Evolutionary conservation across 495 filamentous ascomycete species (phyloP).

Genomic region (Aspergillus funiculosus): DNA sequence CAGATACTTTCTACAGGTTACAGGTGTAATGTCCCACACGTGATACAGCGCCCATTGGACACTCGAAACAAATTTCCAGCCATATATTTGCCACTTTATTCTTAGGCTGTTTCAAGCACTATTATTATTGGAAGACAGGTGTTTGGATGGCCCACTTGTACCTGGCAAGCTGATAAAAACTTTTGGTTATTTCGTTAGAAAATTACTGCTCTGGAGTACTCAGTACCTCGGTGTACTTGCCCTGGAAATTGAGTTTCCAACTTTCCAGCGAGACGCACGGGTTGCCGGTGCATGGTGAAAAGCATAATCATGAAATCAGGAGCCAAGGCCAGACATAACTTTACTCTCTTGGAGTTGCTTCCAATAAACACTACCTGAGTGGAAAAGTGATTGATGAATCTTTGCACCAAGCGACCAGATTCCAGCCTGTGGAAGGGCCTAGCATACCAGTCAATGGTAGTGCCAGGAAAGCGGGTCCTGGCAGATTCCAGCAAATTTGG

Average conservation of each 20-base stretch:
- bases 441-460: constrained; percentile 14
- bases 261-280: too few species aligned
- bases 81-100: constrained; percentile 17
- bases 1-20: not conserved
- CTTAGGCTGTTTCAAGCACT: constrained; percentile 9
- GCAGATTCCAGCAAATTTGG: constrained; percentile 17
- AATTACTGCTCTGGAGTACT: too few species aligned
- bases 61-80: not conserved
- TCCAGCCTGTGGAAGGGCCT: not conserved
- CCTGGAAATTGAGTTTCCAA: too few species aligned
- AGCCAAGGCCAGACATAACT: too few species aligned
- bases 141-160: constrained; percentile 12
- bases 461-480: constrained; percentile 14
- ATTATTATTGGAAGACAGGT: constrained; percentile 2
- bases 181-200: constrained; percentile 1
- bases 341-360: too few species aligned
- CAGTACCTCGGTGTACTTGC: too few species aligned
- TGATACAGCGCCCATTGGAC: constrained; percentile 1
- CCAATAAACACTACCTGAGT: too few species aligned
- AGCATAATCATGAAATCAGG: too few species aligned
- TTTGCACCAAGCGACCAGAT: too few species aligned
- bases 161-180: constrained; percentile 12
- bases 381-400: too few species aligned
- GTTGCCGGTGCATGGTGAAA: too few species aligned
- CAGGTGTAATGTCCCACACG: constrained; percentile 7